Evolutionary conservation across 2,329 filamentous ascomycete genomes (phyloP).

Genomic region (Fusarium bulbicola): DNA sequence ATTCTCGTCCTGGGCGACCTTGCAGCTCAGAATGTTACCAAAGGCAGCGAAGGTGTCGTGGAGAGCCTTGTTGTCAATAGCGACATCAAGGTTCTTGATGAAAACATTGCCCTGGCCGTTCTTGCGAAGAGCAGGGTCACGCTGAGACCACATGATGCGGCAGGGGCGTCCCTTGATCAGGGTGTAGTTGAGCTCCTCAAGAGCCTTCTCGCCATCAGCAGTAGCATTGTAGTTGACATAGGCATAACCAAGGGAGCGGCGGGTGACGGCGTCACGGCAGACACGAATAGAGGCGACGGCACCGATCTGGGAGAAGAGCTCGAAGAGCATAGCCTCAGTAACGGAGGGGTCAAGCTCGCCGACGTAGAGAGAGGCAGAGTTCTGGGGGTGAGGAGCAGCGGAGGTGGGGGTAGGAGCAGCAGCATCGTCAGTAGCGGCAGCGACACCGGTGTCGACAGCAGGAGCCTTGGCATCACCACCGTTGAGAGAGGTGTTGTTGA

Average conservation of each 20-base stretch:
- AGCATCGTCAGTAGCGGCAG: slow-evolving; percentile 62
- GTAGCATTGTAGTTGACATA: slow-evolving; percentile 99
- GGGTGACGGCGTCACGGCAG: slow-evolving; percentile 98
- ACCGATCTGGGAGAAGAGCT: slow-evolving; percentile 99
- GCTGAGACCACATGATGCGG: slow-evolving; percentile 99
- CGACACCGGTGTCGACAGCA: slow-evolving; percentile 79
- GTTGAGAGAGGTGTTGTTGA: slow-evolving; percentile 76
- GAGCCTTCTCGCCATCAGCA: slow-evolving; percentile 93
- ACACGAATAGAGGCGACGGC: slow-evolving; percentile 99
- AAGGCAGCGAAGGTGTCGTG: slow-evolving; percentile 99
- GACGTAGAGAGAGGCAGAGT: slow-evolving; percentile 98
- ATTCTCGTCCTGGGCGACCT: slow-evolving; percentile 97
- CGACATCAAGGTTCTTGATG: slow-evolving; percentile 99
- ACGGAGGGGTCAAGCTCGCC: slow-evolving; percentile 98
- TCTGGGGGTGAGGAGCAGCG: slow-evolving; percentile 80
- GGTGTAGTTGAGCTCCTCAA: slow-evolving; percentile 99
- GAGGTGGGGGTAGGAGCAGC: slow-evolving; percentile 77
- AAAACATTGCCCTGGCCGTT: slow-evolving; percentile 99
- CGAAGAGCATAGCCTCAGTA: slow-evolving; percentile 99
- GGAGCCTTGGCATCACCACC: slow-evolving; percentile 72
- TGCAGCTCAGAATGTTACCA: slow-evolving; percentile 99
- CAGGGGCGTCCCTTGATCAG: slow-evolving; percentile 98
- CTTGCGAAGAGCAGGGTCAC: slow-evolving; percentile 98
- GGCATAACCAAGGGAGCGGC: slow-evolving; percentile 97
- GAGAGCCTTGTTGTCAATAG: slow-evolving; percentile 99